These are phyloP conservation scores for Knoxdaviesia proteae DNA, from an alignment of 2,329 filamentous ascomycete genomes.

Conservation along the genomic window DNA sequence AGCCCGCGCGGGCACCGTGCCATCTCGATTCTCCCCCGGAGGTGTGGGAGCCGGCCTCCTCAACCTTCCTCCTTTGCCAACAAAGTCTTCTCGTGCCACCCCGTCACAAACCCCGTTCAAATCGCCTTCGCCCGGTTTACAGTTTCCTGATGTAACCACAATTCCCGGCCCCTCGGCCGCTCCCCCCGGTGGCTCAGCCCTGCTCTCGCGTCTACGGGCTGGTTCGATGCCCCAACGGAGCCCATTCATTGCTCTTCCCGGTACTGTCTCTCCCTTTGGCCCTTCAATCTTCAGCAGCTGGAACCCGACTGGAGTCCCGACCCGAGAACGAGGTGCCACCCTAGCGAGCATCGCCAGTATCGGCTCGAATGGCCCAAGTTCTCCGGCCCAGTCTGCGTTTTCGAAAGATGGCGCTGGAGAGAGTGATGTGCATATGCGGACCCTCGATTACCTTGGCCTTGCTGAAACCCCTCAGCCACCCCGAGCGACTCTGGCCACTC, in stretches of 20 bases:
- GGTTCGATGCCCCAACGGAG: constrained; percentile 86
- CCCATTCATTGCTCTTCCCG: constrained; percentile 38
- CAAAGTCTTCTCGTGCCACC: constrained; percentile 67
- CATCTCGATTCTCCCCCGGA: constrained; percentile 74
- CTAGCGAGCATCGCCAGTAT: constrained; percentile 68
- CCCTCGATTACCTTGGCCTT: constrained; percentile 84
- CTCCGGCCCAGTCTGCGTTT: constrained; percentile 69
- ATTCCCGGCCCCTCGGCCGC: constrained; percentile 9
- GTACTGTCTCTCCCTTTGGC: constrained; percentile 52
- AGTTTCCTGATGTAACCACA: constrained; percentile 16
- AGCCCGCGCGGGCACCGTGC: constrained; percentile 84
- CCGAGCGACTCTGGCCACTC: constrained; percentile 52
- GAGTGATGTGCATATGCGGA: constrained; percentile 71
- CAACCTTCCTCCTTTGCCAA: constrained; percentile 34
- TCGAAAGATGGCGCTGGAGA: constrained; percentile 71
- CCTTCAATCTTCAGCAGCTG: constrained; percentile 81
- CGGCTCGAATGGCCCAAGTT: constrained; percentile 74
- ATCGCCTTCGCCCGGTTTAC: constrained; percentile 35
- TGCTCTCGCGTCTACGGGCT: constrained; percentile 70
- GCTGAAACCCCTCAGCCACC: constrained; percentile 78
- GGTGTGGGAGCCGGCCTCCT: constrained; percentile 39
- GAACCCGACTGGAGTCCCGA: constrained; percentile 37
- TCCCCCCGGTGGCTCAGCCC: constrained; percentile 40
- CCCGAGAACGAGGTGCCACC: constrained; percentile 68
- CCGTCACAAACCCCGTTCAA: constrained; percentile 79